These are phyloP conservation scores for Saccharomycopsis sp. DNA, from an alignment of 805 yeast genomes.

Conservation along the genomic window DNA sequence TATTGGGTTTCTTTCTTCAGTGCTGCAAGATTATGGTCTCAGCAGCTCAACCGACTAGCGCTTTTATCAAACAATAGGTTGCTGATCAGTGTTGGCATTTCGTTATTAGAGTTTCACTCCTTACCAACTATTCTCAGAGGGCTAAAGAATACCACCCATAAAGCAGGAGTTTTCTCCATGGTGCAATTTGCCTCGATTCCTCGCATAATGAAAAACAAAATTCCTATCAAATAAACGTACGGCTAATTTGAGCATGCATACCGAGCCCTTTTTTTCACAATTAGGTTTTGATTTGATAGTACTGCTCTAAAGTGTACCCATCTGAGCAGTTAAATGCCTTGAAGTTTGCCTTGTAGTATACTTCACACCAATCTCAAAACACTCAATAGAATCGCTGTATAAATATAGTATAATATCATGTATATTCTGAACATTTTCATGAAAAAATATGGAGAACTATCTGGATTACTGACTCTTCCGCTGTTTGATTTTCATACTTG, in stretches of 20 bases:
- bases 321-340: background rate
- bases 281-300: background rate
- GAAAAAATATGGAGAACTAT: no score
- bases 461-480: background rate
- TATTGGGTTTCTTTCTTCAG: no score
- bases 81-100: no score
- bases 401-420: background rate
- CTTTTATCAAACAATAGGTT: no score
- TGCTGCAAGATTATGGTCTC: no score
- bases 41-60: no score
- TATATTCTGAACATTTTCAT: background rate
- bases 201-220: background rate
- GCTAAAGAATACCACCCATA: no score
- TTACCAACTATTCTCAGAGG: no score
- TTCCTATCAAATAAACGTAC: background rate
- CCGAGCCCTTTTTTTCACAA: background rate
- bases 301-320: background rate
- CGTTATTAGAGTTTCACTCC: no score
- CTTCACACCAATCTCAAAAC: background rate
- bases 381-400: background rate
- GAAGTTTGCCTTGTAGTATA: background rate
- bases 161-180: background rate
- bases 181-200: background rate
- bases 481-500: background rate
- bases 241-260: background rate